These are phyloP conservation scores for Acanthamoeba sp. DNA, from an alignment of 208 protist genomes.

Conservation along the genomic window DNA sequence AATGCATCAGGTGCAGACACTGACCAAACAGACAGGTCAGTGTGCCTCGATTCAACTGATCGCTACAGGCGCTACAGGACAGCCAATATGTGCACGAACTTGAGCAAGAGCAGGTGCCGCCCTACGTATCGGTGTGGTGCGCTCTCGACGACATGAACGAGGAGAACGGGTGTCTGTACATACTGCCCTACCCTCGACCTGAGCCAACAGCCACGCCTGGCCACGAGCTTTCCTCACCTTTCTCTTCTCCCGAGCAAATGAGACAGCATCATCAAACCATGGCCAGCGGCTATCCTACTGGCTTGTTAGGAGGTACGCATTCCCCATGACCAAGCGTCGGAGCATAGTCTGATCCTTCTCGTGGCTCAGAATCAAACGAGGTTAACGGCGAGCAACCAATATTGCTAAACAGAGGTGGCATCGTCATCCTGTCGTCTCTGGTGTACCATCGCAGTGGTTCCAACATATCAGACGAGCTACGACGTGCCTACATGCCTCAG, in stretches of 20 bases:
- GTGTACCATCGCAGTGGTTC: constrained; percentile 66
- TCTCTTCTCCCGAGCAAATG: background rate
- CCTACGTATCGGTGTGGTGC: constrained; percentile 74
- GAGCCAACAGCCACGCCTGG: background rate
- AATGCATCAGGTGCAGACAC: constrained; percentile 30
- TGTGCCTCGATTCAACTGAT: background rate
- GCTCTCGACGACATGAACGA: constrained; percentile 74
- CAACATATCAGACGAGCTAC: constrained; percentile 23
- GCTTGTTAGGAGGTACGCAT: background rate
- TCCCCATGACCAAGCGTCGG: background rate
- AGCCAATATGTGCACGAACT: constrained; percentile 59
- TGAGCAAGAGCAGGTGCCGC: constrained; percentile 1
- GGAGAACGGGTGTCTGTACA: constrained; percentile 72
- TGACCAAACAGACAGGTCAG: background rate
- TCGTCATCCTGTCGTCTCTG: constrained; percentile 53
- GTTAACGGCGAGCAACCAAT: background rate
- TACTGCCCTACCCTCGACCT: constrained; percentile 22
- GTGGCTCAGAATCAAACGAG: background rate
- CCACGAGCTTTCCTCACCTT: background rate
- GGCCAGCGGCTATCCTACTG: background rate
- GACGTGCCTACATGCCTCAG: constrained; percentile 76
- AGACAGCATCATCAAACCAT: constrained; percentile 38
- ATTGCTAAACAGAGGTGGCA: background rate
- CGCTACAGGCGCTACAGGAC: constrained; percentile 13
- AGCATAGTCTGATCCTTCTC: background rate